These are phyloP conservation scores for Cairneyella variabilis DNA, from an alignment of 495 filamentous ascomycete genomes.

Conservation along the genomic window DNA sequence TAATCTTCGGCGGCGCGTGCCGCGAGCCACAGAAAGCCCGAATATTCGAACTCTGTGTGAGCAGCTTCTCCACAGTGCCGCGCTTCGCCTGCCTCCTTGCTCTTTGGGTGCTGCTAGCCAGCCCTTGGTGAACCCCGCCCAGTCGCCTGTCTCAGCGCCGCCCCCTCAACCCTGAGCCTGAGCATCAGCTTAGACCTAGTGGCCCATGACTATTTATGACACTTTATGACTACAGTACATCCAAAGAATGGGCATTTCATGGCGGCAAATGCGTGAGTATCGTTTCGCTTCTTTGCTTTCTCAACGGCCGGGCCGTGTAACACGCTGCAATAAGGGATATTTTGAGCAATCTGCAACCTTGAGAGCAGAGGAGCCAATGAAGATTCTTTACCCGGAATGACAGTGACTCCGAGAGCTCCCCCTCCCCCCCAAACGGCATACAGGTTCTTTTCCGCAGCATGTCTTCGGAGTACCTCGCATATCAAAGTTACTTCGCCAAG, in stretches of 20 bases:
- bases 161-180: background rate
- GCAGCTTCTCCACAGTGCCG: slow-evolving; percentile 1
- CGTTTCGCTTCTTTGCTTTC: background rate
- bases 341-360: no score
- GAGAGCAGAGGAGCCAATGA: background rate
- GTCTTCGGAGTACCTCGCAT: slow-evolving; percentile 1
- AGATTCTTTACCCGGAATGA: background rate
- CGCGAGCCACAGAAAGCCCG: slow-evolving; percentile 7
- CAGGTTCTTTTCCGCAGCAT: no score
- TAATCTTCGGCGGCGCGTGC: slow-evolving; percentile 17
- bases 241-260: no score
- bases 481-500: no score
- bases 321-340: background rate
- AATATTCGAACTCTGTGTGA: slow-evolving; percentile 8
- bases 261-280: slow-evolving; percentile 12
- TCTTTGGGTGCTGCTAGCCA: background rate
- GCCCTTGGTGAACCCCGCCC: slow-evolving; percentile 7
- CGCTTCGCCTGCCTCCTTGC: background rate
- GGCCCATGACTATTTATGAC: background rate
- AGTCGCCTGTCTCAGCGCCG: background rate
- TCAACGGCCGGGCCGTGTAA: background rate
- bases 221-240: background rate
- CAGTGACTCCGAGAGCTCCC: no score
- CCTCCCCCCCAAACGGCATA: no score
- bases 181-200: slow-evolving; percentile 4